Conservation (phyloP, 306 rosid species). For the Quercus aquifolioides region DNA sequence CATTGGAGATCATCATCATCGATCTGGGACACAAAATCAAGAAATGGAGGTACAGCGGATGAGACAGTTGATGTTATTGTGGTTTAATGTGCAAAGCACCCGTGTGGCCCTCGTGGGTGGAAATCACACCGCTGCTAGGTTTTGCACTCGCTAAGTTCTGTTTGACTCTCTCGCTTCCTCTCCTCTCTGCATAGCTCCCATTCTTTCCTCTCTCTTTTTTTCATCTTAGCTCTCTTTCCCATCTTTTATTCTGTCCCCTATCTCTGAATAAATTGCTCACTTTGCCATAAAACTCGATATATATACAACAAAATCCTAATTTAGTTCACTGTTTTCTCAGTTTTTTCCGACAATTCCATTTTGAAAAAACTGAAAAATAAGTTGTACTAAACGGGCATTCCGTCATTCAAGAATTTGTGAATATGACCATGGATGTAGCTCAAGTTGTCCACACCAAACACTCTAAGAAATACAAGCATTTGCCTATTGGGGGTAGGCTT, state of each 20-base stretch:
- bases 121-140: constrained; percentile 81
- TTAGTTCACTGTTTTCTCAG: too few species aligned
- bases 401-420: not conserved
- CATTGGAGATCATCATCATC: constrained; percentile 25
- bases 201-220: not conserved
- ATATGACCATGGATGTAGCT: constrained; percentile 35
- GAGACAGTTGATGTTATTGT: constrained; percentile 58
- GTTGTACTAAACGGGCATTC: too few species aligned
- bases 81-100: constrained; percentile 37
- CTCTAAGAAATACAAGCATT: constrained; percentile 9
- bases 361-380: too few species aligned
- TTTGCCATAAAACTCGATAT: too few species aligned
- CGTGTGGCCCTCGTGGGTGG: constrained; percentile 78
- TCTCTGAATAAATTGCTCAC: not conserved
- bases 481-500: not conserved
- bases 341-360: not conserved
- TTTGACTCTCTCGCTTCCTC: not conserved
- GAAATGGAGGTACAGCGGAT: constrained; percentile 69
- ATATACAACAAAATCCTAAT: too few species aligned
- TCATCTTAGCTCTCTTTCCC: not conserved
- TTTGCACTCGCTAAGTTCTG: constrained; percentile 62
- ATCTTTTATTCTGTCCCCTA: not conserved
- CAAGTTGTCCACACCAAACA: constrained; percentile 23
- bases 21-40: constrained; percentile 30
- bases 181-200: not conserved